phyloP scores from a whole-genome alignment of 2,329 filamentous ascomycete species.

The Alternaria alternata region DNA sequence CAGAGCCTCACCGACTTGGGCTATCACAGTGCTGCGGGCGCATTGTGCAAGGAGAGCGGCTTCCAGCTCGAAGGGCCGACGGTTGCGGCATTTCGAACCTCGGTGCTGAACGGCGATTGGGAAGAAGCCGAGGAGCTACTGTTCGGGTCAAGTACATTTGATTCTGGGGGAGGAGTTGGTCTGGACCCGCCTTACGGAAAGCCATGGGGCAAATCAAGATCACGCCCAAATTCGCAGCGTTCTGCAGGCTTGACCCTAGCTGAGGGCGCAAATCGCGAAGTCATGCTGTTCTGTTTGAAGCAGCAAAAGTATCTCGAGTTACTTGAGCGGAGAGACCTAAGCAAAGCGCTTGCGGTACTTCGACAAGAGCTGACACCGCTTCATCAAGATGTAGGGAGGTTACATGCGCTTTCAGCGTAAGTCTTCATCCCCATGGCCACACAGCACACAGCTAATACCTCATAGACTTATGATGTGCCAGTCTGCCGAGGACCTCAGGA shows the following conservation, averaged over 20 bases:
- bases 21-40: constrained; percentile 78
- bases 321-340: constrained; percentile 77
- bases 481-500: constrained; percentile 76
- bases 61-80: constrained; percentile 85
- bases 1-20: constrained; percentile 90
- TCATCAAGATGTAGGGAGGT: constrained; percentile 76
- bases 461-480: constrained; percentile 85
- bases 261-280: constrained; percentile 75
- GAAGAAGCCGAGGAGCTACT: constrained; percentile 82
- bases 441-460: constrained; percentile 27
- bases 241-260: constrained; percentile 72
- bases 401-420: constrained; percentile 82
- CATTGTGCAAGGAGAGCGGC: constrained; percentile 81
- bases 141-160: constrained; percentile 61
- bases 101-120: constrained; percentile 85
- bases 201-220: constrained; percentile 42
- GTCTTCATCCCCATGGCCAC: constrained; percentile 12
- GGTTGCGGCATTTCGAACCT: constrained; percentile 83
- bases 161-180: constrained; percentile 55
- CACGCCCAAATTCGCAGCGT: constrained; percentile 46
- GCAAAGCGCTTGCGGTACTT: constrained; percentile 80
- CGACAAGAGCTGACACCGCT: constrained; percentile 87
- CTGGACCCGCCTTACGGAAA: constrained; percentile 45
- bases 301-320: constrained; percentile 96
- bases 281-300: constrained; percentile 87